Evolutionary conservation across 2,329 filamentous ascomycete genomes (phyloP), one percentile per base, ranked within the genome.

Genomic region (Amphichorda felina): DNA sequence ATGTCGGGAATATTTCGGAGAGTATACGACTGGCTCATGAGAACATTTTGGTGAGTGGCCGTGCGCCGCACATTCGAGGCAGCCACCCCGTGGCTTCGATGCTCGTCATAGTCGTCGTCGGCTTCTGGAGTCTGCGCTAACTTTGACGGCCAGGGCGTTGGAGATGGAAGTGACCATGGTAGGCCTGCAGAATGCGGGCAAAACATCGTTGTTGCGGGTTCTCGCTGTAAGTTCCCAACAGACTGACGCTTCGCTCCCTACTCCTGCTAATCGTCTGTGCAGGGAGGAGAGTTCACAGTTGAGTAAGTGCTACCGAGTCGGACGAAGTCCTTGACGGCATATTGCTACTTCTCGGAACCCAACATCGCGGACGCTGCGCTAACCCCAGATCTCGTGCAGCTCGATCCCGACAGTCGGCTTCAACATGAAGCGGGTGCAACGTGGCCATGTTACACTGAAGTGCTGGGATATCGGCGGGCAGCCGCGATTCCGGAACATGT

Each of bases 81-180:
- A 13, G 26, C 7, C n/a, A 9, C 5, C 14, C 28, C 28, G 8
- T 15, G 13, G 26, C 10, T 6, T 16, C 28, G 28, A 21, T 22
- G 28, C 18, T 25, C 28, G 25, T 43, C 37, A 18, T 37, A 44
- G 38, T 41, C 14, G n/a, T n/a, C n/a, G n/a, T n/a, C 38, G 11
- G 33, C 18, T 17, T 16, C 9, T 25, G 9, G 30, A 8, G 18
- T 34, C 19, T 18, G 21, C 17, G 30, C 29, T 39, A 21, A 36
- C 30, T 22, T 22, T 5, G 15, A 29, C 10, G 18, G 11, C 6
- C 22, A 41, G 89, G 91, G 87, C 89, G 48, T 94, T 88, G 46
- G 91, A 98, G 68, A 95, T 98, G 88, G 91, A 98, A 64, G 89
- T 98, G 56, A 96, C 91, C 48, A 94, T 98, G 82, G 89, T 98